Evolutionary conservation across 2,329 filamentous ascomycete species (phyloP).

Genomic region (Metarhizium guizhouense): DNA sequence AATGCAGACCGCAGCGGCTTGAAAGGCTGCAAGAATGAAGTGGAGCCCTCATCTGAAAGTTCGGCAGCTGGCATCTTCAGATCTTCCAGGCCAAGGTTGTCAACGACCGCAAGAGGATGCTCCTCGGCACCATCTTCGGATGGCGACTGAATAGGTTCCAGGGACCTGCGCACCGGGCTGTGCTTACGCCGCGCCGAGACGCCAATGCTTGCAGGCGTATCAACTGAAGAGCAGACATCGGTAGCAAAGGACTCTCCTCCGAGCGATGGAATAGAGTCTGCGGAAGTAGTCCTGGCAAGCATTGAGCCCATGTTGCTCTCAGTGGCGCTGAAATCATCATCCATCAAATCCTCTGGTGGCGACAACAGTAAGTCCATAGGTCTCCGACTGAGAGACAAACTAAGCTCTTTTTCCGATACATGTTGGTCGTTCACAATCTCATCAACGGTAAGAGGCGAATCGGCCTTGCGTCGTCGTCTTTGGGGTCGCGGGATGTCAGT

Average conservation of each 20-base stretch:
- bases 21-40: conserved; percentile 25
- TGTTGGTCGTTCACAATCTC: conserved; percentile 45
- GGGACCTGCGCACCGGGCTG: conserved; percentile 35
- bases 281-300: conserved; percentile 45
- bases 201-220: conserved; percentile 35
- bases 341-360: conserved; percentile 47
- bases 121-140: conserved; percentile 41
- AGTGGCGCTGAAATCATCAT: conserved; percentile 38
- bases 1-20: conserved; percentile 49
- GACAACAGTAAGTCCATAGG: conserved; percentile 52
- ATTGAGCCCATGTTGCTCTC: conserved; percentile 45
- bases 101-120: conserved; percentile 37
- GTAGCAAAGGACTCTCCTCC: conserved; percentile 44
- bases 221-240: conserved; percentile 38
- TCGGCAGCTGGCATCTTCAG: conserved; percentile 28
- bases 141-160: conserved; percentile 49
- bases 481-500: conserved; percentile 48
- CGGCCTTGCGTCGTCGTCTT: conserved; percentile 16
- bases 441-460: conserved; percentile 39
- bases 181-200: conserved; percentile 21
- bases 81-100: conserved; percentile 37
- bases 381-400: conserved; percentile 41
- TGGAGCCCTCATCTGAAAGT: conserved; percentile 8
- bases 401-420: conserved; percentile 50
- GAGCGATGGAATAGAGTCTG: conserved; percentile 54